phyloP scores from a whole-genome alignment of 768 basidiomycete genomes.

The Lentinula guzmanii region DNA sequence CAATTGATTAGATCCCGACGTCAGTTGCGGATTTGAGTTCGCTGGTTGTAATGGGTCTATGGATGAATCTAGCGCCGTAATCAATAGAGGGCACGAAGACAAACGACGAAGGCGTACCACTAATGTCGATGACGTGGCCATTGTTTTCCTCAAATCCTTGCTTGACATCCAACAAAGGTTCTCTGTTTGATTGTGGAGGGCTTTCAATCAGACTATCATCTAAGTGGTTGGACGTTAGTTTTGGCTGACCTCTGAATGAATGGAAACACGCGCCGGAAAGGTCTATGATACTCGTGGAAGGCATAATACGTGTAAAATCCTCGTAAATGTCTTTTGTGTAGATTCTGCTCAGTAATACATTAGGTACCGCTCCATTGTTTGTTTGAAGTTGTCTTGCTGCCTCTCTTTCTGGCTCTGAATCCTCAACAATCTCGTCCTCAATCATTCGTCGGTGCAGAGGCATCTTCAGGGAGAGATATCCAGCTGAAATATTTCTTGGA shows the following conservation, averaged over 20 bases:
- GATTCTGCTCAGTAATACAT: background rate
- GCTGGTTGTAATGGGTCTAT: background rate
- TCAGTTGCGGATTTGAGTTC: background rate
- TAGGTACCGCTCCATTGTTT: background rate
- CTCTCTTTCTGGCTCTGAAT: conserved; percentile 70
- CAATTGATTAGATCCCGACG: background rate
- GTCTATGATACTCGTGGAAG: background rate
- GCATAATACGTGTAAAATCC: background rate
- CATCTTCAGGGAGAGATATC: background rate
- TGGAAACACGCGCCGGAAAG: background rate
- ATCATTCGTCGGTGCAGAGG: background rate
- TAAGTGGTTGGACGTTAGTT: background rate
- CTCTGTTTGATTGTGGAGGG: background rate
- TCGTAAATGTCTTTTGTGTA: background rate
- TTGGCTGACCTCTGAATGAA: background rate
- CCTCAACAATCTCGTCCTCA: conserved; percentile 44
- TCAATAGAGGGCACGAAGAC: background rate
- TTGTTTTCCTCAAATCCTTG: background rate
- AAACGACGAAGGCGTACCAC: background rate
- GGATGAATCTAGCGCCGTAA: background rate
- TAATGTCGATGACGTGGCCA: conserved; percentile 4
- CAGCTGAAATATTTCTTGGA: background rate
- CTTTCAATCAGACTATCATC: background rate
- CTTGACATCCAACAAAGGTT: background rate
- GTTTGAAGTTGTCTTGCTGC: conserved; percentile 11